Conservation (phyloP, 768 basidiomycete species). For the Tylopilus rubrobrunneus region DNA sequence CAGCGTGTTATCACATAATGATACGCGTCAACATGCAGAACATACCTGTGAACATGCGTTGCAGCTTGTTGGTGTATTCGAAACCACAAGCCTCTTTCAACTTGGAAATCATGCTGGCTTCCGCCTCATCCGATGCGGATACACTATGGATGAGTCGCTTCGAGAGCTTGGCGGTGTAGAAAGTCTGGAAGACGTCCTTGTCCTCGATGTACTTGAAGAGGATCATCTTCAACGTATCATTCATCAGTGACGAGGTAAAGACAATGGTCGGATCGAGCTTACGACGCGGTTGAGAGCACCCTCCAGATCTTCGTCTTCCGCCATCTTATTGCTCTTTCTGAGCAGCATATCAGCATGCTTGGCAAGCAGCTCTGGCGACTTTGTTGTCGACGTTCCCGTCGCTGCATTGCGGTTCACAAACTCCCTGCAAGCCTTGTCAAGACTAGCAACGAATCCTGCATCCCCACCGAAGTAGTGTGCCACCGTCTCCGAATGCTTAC, state of each 20-base stretch:
- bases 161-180: conserved; percentile 92
- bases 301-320: conserved; percentile 89
- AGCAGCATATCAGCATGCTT: conserved; percentile 88
- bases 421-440: conserved; percentile 93
- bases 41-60: conserved; percentile 93
- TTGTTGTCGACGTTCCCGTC: conserved; percentile 76
- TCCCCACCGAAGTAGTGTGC: conserved; percentile 87
- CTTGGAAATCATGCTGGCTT: conserved; percentile 97
- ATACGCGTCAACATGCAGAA: background rate
- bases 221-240: conserved; percentile 64
- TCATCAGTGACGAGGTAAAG: background rate
- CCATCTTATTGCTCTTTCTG: conserved; percentile 93
- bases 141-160: conserved; percentile 88
- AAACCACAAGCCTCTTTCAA: conserved; percentile 95
- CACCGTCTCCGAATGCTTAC: conserved; percentile 88
- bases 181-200: conserved; percentile 98
- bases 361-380: conserved; percentile 89
- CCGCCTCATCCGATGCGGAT: conserved; percentile 93
- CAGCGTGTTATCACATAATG: conserved; percentile 1
- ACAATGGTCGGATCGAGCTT: conserved; percentile 27
- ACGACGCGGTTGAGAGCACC: conserved; percentile 88
- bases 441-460: conserved; percentile 86
- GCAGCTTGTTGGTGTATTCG: conserved; percentile 94
- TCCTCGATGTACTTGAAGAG: conserved; percentile 98
- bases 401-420: conserved; percentile 93